Evolutionary conservation across 495 filamentous ascomycete genomes (phyloP), one percentile per base, ranked within the genome.

Genomic region (Lophium mytilinum): DNA sequence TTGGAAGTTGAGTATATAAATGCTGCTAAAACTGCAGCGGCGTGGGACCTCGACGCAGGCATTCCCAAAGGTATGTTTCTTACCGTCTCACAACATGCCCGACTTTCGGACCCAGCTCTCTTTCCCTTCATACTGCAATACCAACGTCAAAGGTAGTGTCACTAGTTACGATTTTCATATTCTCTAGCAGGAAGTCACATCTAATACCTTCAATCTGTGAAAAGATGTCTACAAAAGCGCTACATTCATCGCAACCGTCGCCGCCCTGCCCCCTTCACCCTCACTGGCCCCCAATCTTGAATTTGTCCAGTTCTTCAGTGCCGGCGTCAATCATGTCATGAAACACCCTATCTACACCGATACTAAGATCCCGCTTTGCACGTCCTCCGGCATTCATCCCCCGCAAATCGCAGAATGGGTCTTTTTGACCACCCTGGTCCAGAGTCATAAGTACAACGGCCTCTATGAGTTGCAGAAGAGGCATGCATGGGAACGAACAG

Each of bases 321-420:
- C 90, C 5, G 90, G 90, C 1, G 77, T 80, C 10, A 88, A 95
- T 64, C 83, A 84, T 55, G 61, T 90, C 8, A 52, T 81, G 30
- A 63, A 80, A 3, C 63, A 80, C 36, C 86, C 86, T 4, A 73
- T 92, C 1, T 84, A 86, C 59, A 83, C 68, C 33, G 75, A 83
- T 15, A 82, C 81, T 11, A 62, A 82, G 12, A 78, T 91, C 50
- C 70, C 77, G 0, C 76, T 95, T 49, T 84, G 83, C 19, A 90
- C 86, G 6, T 81, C 84, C 37, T 85, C 81, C 18, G 89, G 89
- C 14, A 80, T 93, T 49, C 87, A 90, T 62, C 87, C 86, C 63
- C 89, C 90, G 0, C 87, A 90, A 55, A 95, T 95, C 54, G 76
- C 88, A 0, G 90, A 96, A 75, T 94, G 88, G 86, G 72, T 83